Evolutionary conservation across 306 rosid genomes (phyloP).

Genomic region (Quercus agrifolia): DNA sequence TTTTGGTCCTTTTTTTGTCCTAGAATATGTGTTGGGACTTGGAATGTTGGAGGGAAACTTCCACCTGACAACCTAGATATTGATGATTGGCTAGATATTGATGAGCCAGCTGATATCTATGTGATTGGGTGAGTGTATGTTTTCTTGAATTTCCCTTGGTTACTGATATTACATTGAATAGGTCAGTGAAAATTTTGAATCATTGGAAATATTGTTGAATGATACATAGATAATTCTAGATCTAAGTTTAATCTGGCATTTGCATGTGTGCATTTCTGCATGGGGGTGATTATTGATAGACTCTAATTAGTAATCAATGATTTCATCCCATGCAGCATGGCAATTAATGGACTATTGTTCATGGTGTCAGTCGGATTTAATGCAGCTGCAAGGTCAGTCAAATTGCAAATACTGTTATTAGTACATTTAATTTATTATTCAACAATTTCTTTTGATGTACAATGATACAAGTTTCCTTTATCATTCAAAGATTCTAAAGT

Average conservation of each 20-base stretch:
- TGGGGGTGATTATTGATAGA: background rate
- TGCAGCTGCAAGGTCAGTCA: slow-evolving; percentile 67
- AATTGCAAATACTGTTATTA: background rate
- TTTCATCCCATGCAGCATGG: slow-evolving; percentile 43
- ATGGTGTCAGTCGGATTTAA: slow-evolving; percentile 61
- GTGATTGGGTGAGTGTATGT: slow-evolving; percentile 69
- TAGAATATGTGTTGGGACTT: slow-evolving; percentile 80
- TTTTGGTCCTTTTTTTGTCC: slow-evolving; percentile 15
- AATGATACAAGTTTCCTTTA: too few relatives aligned
- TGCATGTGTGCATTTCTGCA: too few relatives aligned
- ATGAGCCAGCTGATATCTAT: slow-evolving; percentile 83
- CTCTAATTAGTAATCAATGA: background rate
- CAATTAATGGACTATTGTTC: slow-evolving; percentile 37
- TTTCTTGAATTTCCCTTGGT: background rate
- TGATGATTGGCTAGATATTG: slow-evolving; percentile 69
- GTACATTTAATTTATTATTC: background rate
- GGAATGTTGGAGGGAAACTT: slow-evolving; percentile 87
- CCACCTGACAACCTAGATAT: slow-evolving; percentile 84
- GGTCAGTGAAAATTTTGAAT: too few relatives aligned
- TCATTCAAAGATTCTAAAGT: too few relatives aligned
- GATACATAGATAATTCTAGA: too few relatives aligned
- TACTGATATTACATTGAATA: background rate
- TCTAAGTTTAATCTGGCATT: too few relatives aligned
- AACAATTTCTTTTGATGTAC: background rate
- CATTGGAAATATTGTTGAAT: too few relatives aligned